phyloP scores from a whole-genome alignment of 106 monocot genomes.

The Agapanthus africanus region DNA sequence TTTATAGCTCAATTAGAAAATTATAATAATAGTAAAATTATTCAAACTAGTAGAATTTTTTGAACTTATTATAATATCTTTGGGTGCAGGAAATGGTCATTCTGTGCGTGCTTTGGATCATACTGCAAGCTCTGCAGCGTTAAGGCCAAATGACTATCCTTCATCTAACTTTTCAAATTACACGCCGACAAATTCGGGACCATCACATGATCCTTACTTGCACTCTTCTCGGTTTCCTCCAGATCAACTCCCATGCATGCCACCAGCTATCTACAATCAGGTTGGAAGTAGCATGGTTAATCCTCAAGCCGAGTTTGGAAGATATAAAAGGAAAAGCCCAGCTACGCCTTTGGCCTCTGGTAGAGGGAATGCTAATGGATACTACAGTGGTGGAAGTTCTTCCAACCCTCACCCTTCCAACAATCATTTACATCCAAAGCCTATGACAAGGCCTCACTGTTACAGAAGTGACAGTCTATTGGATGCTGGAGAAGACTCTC shows the following conservation, averaged over 20 bases:
- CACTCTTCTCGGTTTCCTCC: constrained; percentile 17
- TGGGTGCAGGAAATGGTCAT: constrained; percentile 6
- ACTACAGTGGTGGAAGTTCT: too few species aligned
- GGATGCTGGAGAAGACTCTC: constrained; percentile 12
- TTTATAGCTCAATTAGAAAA: too few species aligned
- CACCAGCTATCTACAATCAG: constrained; percentile 4
- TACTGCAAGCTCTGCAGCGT: not conserved
- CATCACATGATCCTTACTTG: constrained; percentile 5
- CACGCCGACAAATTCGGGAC: constrained; percentile 7
- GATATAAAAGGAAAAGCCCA: constrained; percentile 29
- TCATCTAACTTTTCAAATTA: constrained; percentile 14
- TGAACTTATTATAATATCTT: not conserved
- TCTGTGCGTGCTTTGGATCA: not conserved
- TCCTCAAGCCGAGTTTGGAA: constrained; percentile 9
- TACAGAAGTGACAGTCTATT: constrained; percentile 3
- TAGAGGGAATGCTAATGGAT: too few species aligned
- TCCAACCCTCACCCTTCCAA: constrained; percentile 3
- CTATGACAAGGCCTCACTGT: constrained; percentile 2
- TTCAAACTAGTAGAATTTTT: too few species aligned
- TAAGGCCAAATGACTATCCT: constrained; percentile 6
- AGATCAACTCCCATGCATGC: constrained; percentile 7
- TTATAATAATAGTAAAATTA: too few species aligned
- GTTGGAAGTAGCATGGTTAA: constrained; percentile 6
- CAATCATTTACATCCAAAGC: constrained; percentile 3
- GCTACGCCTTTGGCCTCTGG: too few species aligned